Evolutionary conservation across 352 stramenopile genomes (phyloP), one percentile per base, ranked within the genome.

Genomic region (Pythium utonaiense): DNA sequence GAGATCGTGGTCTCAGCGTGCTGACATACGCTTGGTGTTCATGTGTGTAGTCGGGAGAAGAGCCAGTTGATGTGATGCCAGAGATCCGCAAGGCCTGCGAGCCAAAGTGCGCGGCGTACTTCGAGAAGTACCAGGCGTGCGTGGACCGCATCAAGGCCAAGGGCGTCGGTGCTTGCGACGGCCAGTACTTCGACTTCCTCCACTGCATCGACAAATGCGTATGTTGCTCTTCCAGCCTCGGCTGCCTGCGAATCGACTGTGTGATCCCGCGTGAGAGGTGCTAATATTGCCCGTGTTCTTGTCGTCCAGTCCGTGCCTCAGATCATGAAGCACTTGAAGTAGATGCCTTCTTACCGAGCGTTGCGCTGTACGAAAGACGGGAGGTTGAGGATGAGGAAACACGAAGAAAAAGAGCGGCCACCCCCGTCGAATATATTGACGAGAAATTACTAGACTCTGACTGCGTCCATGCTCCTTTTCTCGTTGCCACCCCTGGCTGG

Each of bases 151-250:
- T 98, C 64, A 86, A 83, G 50, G 80, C 79, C 64, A 97, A 96
- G 75, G 90, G 89, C 50, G 88, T 97, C 34, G 93, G 91, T 33
- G 82, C 89, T 55, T 98, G 95, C 72, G 92, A 98, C 66, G 91
- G 90, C 66, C 96, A 97, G 82, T 98, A 98, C 75, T 98, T 98
- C 67, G 95, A 98, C 74, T 89, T 91, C 63, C 79, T 97, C 66
- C 88, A 98, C 80, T 98, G 94, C 74, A 86, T 98, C 55, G 94
- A 98, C 75, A 89, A 97, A 86, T 98, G 94, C 75, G 89, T 96
- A 89, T 50, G 82, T 83, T 16, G 8, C 17, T 14, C 12, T 25
- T 22, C 52, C 19, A n/a, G 10, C 36, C 36, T 34, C 14, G 10
- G 25, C 40, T 33, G 21, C 24, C n/a, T n/a, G n/a, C n/a, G n/a